Percentiles rank a stretch among this genome's conserved stretches.
phyloP scores from a whole-genome alignment of 768 basidiomycete species.

The Suillus paluster region DNA sequence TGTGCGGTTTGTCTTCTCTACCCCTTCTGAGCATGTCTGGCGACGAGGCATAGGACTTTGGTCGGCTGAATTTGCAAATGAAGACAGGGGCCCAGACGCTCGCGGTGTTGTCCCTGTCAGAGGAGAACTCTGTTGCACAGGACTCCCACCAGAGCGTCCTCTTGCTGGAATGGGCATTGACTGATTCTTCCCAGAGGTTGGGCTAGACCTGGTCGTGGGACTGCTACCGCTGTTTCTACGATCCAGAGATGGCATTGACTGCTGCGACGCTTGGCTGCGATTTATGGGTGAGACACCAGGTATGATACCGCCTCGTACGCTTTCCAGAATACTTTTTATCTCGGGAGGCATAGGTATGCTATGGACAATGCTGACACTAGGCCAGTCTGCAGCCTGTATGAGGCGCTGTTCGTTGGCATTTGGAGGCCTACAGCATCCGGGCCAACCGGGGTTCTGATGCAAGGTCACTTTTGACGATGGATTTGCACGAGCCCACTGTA shows the following conservation, averaged over 20 bases:
- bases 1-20: constrained; percentile 58
- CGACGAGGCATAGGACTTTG: constrained; percentile 49
- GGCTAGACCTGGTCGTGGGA: constrained; percentile 25
- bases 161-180: constrained; percentile 45
- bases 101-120: constrained; percentile 35
- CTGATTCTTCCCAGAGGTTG: constrained; percentile 46
- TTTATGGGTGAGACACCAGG: constrained; percentile 34
- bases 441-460: constrained; percentile 80
- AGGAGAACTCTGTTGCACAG: constrained; percentile 35
- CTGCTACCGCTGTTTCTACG: constrained; percentile 51
- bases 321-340: constrained; percentile 69
- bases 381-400: constrained; percentile 80
- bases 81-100: constrained; percentile 37
- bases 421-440: constrained; percentile 87
- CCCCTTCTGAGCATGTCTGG: constrained; percentile 54
- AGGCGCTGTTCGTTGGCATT: constrained; percentile 57
- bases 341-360: constrained; percentile 74
- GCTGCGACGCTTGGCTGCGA: constrained; percentile 36
- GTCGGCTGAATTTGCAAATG: constrained; percentile 55
- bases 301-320: constrained; percentile 44
- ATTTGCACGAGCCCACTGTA: constrained; percentile 72
- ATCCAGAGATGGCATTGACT: constrained; percentile 39
- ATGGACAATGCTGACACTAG: constrained; percentile 75
- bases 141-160: constrained; percentile 56
- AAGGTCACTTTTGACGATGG: constrained; percentile 58